Percentiles rank a stretch among this genome's conserved stretches.
These are phyloP conservation scores for Croton laevigatus DNA, from an alignment of 441 rosid species.

Conservation along the genomic window DNA sequence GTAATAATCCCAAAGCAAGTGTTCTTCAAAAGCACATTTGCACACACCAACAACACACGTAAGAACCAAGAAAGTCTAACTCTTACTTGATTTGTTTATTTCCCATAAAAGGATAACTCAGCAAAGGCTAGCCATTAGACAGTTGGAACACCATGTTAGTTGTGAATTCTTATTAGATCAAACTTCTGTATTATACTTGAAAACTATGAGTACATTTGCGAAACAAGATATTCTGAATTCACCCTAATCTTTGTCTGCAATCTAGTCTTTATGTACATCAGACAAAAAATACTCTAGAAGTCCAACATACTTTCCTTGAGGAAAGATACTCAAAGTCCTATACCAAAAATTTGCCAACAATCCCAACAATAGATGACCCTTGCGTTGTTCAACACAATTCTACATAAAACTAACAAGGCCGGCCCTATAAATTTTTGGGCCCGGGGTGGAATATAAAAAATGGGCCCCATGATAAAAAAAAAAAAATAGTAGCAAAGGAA, in stretches of 20 bases:
- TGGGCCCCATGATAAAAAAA: no score
- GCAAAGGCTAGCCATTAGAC: no score
- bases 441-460: no score
- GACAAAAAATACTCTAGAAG: background rate
- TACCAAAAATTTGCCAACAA: no score
- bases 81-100: no score
- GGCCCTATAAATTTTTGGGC: no score
- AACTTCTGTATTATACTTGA: background rate
- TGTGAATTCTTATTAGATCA: no score
- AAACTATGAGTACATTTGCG: background rate
- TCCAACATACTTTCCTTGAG: no score
- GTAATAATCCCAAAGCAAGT: background rate
- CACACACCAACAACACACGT: background rate
- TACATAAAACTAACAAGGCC: slow-evolving; percentile 12
- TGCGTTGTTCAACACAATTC: background rate
- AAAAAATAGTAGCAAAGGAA: background rate
- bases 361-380: no score
- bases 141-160: no score
- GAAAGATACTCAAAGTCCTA: no score
- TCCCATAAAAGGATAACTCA: no score
- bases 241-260: background rate
- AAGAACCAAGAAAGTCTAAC: background rate
- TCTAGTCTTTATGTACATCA: slow-evolving; percentile 16
- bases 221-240: background rate
- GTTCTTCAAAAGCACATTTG: background rate